Percentiles rank a stretch among this genome's conserved stretches.
phyloP scores from a whole-genome alignment of 805 yeast genomes.

The Debaryomyces maramus region DNA sequence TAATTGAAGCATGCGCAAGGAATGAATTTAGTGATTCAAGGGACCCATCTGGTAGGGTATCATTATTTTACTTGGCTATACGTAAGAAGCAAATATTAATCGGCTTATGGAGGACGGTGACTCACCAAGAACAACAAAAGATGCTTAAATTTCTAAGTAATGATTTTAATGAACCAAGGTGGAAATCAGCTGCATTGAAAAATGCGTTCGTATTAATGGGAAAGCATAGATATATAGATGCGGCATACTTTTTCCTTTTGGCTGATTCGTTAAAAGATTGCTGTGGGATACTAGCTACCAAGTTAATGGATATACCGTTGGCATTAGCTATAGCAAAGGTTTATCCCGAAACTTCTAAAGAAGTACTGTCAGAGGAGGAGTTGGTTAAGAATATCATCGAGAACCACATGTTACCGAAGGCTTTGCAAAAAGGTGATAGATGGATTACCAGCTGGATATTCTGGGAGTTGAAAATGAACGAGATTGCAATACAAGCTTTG shows the following conservation, averaged over 20 bases:
- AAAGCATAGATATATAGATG: conserved; percentile 82
- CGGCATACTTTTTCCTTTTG: conserved; percentile 83
- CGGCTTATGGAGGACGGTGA: conserved; percentile 80
- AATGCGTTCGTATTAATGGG: conserved; percentile 90
- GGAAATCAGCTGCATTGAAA: conserved; percentile 87
- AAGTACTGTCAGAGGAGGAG: not conserved
- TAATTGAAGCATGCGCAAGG: conserved; percentile 70
- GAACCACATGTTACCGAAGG: conserved; percentile 52
- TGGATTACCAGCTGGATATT: conserved; percentile 84
- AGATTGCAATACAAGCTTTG: conserved; percentile 60
- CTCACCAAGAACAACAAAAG: conserved; percentile 79
- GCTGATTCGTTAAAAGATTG: conserved; percentile 78
- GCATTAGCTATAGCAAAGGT: conserved; percentile 82
- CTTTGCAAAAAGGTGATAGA: conserved; percentile 63
- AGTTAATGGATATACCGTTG: conserved; percentile 65
- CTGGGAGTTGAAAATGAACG: conserved; percentile 53
- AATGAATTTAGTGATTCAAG: conserved; percentile 61
- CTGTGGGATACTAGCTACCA: conserved; percentile 67
- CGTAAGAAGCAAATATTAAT: conserved; percentile 71
- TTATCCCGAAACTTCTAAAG: conserved; percentile 46
- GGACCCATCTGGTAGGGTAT: conserved; percentile 69
- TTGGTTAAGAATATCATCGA: conserved; percentile 43
- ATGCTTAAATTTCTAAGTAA: conserved; percentile 75
- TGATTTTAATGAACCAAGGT: conserved; percentile 71
- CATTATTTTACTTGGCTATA: conserved; percentile 76